phyloP scores from a whole-genome alignment of 2,329 filamentous ascomycete genomes.

The Atkinsonella texensis region DNA sequence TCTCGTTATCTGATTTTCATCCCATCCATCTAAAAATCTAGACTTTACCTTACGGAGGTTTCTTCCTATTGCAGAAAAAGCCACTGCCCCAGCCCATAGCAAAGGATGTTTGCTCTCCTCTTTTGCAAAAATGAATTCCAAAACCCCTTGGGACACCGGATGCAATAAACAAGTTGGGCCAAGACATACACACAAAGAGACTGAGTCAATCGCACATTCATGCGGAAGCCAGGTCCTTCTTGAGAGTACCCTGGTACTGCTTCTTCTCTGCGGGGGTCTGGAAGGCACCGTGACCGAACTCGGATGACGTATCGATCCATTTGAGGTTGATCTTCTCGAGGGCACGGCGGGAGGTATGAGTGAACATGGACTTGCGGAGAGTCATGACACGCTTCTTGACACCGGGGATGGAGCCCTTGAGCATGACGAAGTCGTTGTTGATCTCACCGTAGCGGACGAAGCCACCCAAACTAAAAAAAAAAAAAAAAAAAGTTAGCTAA shows the following conservation, averaged over 20 bases:
- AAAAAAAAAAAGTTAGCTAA: not conserved
- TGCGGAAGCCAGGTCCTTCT: constrained; percentile 70
- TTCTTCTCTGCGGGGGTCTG: constrained; percentile 98
- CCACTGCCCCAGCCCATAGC: constrained; percentile 23
- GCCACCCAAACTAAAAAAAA: constrained; percentile 67
- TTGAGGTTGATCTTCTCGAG: constrained; percentile 99
- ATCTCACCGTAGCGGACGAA: constrained; percentile 99
- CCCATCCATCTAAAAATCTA: constrained; percentile 20
- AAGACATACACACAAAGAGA: constrained; percentile 13
- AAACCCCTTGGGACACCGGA: constrained; percentile 37
- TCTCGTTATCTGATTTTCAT: constrained; percentile 12
- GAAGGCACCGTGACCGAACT: constrained; percentile 99
- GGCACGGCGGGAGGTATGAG: constrained; percentile 86
- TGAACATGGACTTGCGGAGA: constrained; percentile 97
- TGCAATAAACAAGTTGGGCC: constrained; percentile 32
- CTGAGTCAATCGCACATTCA: constrained; percentile 20
- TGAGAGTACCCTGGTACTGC: constrained; percentile 94
- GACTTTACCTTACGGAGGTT: constrained; percentile 18
- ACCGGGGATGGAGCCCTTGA: constrained; percentile 97
- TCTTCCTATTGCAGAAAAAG: constrained; percentile 24
- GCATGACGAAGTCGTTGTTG: constrained; percentile 97
- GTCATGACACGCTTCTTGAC: constrained; percentile 99
- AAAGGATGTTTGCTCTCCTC: not conserved
- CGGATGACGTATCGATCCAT: constrained; percentile 99
- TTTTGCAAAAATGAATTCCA: constrained; percentile 1